Conservation (phyloP, 441 rosid species). For the Adansonia madagascariensis region DNA sequence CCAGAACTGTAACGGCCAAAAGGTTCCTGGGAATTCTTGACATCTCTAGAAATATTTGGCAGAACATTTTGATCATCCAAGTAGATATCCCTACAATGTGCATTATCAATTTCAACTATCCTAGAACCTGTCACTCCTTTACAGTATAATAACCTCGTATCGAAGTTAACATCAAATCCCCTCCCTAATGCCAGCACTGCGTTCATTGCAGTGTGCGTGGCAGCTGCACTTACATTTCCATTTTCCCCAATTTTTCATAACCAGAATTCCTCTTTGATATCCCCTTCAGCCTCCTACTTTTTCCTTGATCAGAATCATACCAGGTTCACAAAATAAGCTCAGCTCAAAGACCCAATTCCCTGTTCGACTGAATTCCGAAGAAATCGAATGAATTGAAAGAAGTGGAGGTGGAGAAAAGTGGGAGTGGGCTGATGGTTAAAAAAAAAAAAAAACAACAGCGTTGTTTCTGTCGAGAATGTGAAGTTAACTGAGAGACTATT, state of each 20-base stretch:
- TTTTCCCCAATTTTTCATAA: conserved; percentile 50
- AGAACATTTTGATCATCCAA: conserved; percentile 44
- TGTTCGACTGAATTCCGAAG: too few relatives aligned
- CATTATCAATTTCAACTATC: too few relatives aligned
- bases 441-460: too few relatives aligned
- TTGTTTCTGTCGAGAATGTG: too few relatives aligned
- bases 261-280: neutral
- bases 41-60: conserved; percentile 59
- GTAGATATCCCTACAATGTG: conserved; percentile 44
- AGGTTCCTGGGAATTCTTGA: conserved; percentile 40
- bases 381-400: too few relatives aligned
- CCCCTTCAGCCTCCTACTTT: neutral
- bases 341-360: too few relatives aligned
- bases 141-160: conserved; percentile 71
- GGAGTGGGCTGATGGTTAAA: too few relatives aligned
- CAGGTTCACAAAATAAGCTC: too few relatives aligned
- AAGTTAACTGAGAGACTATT: too few relatives aligned
- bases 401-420: too few relatives aligned
- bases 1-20: conserved; percentile 50
- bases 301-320: too few relatives aligned
- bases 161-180: conserved; percentile 74
- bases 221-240: neutral
- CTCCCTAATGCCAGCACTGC: conserved; percentile 68
- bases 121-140: conserved; percentile 42
- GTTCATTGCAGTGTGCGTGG: conserved; percentile 45